Percentiles rank a stretch among this genome's conserved stretches.
Evolutionary conservation across 345 rosid genomes (phyloP).

Genomic region (Clausena lansium): DNA sequence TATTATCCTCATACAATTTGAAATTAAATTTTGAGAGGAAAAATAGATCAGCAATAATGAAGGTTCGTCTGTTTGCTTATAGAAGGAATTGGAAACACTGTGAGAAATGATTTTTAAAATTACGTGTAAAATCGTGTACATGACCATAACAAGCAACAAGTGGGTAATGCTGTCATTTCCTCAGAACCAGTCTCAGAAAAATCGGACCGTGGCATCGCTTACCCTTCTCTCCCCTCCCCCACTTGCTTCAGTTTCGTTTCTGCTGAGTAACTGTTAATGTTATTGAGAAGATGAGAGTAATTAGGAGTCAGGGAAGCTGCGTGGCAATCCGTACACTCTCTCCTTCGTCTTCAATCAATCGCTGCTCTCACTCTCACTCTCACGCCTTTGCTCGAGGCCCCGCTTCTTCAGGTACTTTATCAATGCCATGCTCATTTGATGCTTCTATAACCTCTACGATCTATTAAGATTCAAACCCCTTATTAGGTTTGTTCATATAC

Average conservation of each 20-base stretch:
- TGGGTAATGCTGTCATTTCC: constrained; percentile 3
- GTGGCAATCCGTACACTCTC: constrained; percentile 52
- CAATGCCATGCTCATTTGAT: neutral
- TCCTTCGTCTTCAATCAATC: constrained; percentile 43
- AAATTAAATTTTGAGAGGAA: no score
- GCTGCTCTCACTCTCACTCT: constrained; percentile 43
- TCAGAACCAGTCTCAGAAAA: neutral
- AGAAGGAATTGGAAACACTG: neutral
- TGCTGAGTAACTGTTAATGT: neutral
- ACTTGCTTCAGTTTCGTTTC: neutral
- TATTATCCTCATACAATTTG: no score
- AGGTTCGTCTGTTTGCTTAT: neutral
- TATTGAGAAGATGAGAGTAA: constrained; percentile 37
- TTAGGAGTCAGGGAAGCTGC: constrained; percentile 53
- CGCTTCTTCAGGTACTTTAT: constrained; percentile 49
- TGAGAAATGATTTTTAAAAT: neutral
- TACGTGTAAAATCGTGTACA: neutral
- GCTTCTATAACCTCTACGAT: neutral
- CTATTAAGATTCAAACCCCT: neutral
- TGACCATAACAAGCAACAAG: neutral
- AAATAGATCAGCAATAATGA: no score
- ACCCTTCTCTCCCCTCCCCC: neutral
- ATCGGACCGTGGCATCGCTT: neutral
- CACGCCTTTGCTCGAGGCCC: constrained; percentile 42
- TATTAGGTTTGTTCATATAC: neutral